These are phyloP conservation scores for Asterochloris erici DNA, from an alignment of 139 green algal genomes.

Conservation along the genomic window DNA sequence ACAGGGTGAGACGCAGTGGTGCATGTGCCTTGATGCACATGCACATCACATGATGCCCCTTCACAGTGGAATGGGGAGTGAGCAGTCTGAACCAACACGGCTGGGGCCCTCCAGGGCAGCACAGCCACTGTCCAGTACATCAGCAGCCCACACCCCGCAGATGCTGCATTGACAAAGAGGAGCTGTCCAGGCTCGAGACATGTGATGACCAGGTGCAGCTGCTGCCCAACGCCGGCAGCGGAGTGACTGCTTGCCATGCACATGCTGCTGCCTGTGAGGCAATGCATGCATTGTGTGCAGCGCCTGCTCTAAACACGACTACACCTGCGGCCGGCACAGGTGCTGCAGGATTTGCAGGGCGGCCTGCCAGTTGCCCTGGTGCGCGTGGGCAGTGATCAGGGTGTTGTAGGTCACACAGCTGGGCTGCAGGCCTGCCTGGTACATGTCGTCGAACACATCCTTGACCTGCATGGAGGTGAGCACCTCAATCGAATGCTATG, in stretches of 20 bases:
- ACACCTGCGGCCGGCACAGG: conserved; percentile 13
- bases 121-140: too few relatives aligned
- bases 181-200: not conserved
- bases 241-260: not conserved
- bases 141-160: not conserved
- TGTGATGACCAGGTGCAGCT: not conserved
- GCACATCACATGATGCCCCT: too few relatives aligned
- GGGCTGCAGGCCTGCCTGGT: conserved; percentile 6
- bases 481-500: not conserved
- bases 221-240: not conserved
- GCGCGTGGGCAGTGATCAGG: conserved; percentile 5
- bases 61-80: too few relatives aligned
- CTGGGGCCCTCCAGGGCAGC: too few relatives aligned
- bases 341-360: conserved; percentile 14
- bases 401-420: conserved; percentile 18
- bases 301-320: not conserved
- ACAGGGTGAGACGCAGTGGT: not conserved
- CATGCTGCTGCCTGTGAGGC: not conserved
- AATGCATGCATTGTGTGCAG: not conserved
- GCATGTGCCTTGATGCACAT: not conserved
- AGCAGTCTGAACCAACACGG: too few relatives aligned
- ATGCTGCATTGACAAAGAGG: not conserved
- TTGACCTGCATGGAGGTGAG: not conserved
- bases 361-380: conserved; percentile 12
- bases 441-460: conserved; percentile 21